Evolutionary conservation across 108 stramenopile species (phyloP).

Genomic region (Skeletonema potamos): DNA sequence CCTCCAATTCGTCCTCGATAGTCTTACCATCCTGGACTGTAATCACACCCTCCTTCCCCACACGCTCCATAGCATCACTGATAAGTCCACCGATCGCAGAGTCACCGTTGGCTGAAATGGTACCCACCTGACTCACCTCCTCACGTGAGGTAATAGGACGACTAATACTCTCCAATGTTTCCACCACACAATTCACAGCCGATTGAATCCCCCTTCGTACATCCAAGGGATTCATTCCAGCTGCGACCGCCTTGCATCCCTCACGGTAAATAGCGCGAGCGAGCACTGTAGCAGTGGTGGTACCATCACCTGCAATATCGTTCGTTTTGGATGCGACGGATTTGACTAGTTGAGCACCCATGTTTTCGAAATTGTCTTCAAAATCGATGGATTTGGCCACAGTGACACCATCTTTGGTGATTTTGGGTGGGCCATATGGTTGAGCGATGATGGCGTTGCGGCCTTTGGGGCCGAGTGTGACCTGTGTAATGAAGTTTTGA

Average conservation of each 20-base stretch:
- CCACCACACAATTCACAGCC: constrained; percentile 91
- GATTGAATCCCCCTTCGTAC: constrained; percentile 93
- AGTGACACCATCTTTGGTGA: constrained; percentile 99
- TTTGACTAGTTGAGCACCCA: constrained; percentile 96
- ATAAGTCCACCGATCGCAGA: constrained; percentile 93
- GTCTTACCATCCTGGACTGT: constrained; percentile 99
- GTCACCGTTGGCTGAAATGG: constrained; percentile 99
- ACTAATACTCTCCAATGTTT: constrained; percentile 86
- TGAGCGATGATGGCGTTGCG: constrained; percentile 99
- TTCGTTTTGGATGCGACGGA: constrained; percentile 98
- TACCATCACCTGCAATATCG: constrained; percentile 99
- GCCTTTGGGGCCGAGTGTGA: constrained; percentile 99
- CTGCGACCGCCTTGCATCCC: constrained; percentile 99
- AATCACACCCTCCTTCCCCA: constrained; percentile 99
- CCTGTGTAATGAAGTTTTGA: constrained; percentile 47
- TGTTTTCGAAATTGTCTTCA: constrained; percentile 97
- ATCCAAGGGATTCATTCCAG: constrained; percentile 99
- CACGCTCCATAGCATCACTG: constrained; percentile 98
- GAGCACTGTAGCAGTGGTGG: constrained; percentile 99
- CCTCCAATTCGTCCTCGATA: constrained; percentile 97
- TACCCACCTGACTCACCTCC: constrained; percentile 98
- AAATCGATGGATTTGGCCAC: constrained; percentile 99
- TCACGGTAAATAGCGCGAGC: constrained; percentile 98
- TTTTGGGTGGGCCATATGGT: constrained; percentile 98
- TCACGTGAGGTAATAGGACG: constrained; percentile 95